These are phyloP conservation scores for Myxozyma mucilagina DNA, from an alignment of 805 yeast genomes.

Conservation along the genomic window DNA sequence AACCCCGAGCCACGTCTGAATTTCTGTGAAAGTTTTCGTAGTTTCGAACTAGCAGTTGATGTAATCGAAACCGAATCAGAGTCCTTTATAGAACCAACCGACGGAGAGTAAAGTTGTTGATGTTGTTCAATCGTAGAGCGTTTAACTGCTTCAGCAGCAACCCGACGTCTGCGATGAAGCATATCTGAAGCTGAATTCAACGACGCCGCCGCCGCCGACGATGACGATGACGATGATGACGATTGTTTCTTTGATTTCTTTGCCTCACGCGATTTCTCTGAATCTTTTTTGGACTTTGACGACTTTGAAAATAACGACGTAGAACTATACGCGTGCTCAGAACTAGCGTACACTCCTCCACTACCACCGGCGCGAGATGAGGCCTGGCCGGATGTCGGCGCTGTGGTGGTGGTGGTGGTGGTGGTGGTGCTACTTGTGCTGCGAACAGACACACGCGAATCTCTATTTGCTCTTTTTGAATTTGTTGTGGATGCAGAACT, in stretches of 20 bases:
- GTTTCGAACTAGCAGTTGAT: slow-evolving; percentile 7
- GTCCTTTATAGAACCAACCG: neutral
- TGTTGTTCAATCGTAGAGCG: slow-evolving; percentile 14
- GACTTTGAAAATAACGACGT: neutral
- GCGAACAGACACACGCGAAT: slow-evolving; percentile 1
- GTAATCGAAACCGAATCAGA: slow-evolving; percentile 15
- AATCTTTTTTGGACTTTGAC: slow-evolving; percentile 1
- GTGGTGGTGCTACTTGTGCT: neutral
- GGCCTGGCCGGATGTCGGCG: neutral
- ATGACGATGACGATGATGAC: neutral
- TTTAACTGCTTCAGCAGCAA: slow-evolving; percentile 20
- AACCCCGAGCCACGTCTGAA: slow-evolving; percentile 8
- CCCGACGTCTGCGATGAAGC: slow-evolving; percentile 18
- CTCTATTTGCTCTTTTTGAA: neutral
- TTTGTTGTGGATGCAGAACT: neutral
- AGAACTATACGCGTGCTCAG: slow-evolving; percentile 1
- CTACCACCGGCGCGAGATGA: neutral
- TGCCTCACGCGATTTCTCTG: neutral
- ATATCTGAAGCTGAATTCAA: neutral
- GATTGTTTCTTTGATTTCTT: neutral
- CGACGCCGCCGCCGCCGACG: too few species aligned
- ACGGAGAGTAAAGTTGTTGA: neutral
- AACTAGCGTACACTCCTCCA: neutral
- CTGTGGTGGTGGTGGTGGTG: neutral
- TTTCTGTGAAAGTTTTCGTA: slow-evolving; percentile 18